Evolutionary conservation across 106 monocot genomes (phyloP), one percentile per base, ranked within the genome.

Genomic region (Dendrobium chrysotoxum): DNA sequence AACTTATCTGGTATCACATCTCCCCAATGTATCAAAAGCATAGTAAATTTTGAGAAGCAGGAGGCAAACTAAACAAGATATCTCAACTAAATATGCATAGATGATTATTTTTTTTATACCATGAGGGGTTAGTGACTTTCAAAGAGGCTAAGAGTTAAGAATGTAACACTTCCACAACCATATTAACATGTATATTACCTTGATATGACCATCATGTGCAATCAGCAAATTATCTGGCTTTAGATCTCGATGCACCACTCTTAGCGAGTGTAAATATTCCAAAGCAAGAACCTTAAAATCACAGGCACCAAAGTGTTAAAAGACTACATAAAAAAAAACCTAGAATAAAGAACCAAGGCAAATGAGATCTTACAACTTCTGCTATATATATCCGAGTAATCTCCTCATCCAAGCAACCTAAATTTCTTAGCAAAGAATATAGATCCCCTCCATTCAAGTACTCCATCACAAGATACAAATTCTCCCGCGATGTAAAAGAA

Each of bases 381-480:
- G 99, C 99, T 72, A 99, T 95, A 82, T 99, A 99, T 79, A 91
- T 75, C 25, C 91, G 92, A 83, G 93, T 90, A 91, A 99, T 88
- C 67, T 95, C 91, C 80, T 99, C 99, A 83, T 93, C 93, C 82
- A 99, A 83, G 87, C 95, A 95, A 46, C 99, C 99, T 66, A 99
- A 85, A 88, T 90, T 99, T 86, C 99, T 91, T 61, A 99, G 81
- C 81, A 99, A 83, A 11, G 95, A 99, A 87, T 99, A 99, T 3
- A 99, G 80, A 77, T 99, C 99, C 1, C 99, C 99, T 66, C 99
- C 99, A 81, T 99, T 99, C 75, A 99, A 87, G 84, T 99, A 99
- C 83, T 99, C 99, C 99, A 99, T 99, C 45, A 99, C 99, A 81
- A 99, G 91, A 86, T 99, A 99, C 40, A 99, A 85, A 78, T 95